These are phyloP conservation scores for Diddensiella santjacobensis DNA, from an alignment of 805 yeast species.

Conservation along the genomic window DNA sequence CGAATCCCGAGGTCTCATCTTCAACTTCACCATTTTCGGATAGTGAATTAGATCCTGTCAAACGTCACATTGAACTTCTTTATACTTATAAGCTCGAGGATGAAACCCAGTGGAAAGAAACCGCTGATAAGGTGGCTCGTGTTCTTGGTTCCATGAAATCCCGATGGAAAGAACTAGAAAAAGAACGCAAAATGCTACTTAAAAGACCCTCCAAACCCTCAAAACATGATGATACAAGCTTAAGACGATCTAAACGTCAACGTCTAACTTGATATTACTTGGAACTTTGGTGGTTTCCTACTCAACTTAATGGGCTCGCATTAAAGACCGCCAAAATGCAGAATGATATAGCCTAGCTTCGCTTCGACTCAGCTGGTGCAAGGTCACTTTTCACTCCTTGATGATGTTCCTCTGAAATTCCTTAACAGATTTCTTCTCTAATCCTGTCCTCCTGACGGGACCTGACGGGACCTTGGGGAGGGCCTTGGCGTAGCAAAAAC, in stretches of 20 bases:
- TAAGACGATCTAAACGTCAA: not conserved
- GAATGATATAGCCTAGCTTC: no score
- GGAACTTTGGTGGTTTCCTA: no score
- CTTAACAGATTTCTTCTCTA: no score
- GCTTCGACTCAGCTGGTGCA: no score
- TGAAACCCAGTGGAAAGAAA: conserved; percentile 20
- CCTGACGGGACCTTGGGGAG: no score
- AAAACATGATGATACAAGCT: not conserved
- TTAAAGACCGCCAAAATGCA: no score
- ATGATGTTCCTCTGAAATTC: no score
- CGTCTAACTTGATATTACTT: no score
- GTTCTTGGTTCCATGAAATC: conserved; percentile 12
- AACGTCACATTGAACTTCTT: conserved; percentile 13
- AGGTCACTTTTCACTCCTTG: no score
- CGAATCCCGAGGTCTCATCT: not conserved
- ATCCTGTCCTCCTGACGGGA: no score
- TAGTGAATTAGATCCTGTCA: conserved; percentile 11
- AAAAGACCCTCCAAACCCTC: not conserved
- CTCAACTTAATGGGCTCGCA: no score
- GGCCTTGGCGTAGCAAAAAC: no score
- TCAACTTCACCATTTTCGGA: conserved; percentile 2
- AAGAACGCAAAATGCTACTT: conserved; percentile 7
- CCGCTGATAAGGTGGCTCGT: conserved; percentile 17
- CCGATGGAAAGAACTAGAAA: conserved; percentile 20
- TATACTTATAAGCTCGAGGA: conserved; percentile 13